Percentiles rank a stretch among this genome's conserved stretches.
phyloP scores from a whole-genome alignment of 306 rosid species.

The Vigna trinervia region DNA sequence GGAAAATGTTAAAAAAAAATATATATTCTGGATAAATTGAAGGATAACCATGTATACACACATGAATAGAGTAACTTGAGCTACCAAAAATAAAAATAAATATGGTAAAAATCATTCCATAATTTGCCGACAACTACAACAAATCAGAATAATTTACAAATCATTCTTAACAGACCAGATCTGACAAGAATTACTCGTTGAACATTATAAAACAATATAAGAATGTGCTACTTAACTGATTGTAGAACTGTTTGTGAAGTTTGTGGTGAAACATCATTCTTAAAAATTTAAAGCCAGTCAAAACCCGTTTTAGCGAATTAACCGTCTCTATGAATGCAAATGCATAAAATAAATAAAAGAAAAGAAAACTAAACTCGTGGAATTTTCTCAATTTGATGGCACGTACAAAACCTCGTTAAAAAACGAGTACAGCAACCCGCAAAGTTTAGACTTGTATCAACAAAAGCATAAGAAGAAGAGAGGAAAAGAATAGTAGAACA shows the following conservation, averaged over 20 bases:
- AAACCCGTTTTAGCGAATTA: not conserved
- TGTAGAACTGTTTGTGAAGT: not conserved
- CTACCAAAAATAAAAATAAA: not conserved
- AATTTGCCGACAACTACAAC: constrained; percentile 13
- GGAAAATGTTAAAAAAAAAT: constrained; percentile 12
- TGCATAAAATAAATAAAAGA: not conserved
- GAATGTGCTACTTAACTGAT: not conserved
- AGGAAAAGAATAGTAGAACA: not conserved
- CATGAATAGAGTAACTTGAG: not conserved
- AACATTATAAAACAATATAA: constrained; percentile 1
- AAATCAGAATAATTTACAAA: constrained; percentile 6
- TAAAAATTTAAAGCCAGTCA: not conserved
- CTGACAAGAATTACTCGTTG: not conserved
- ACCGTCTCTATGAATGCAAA: not conserved
- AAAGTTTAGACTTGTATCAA: not conserved
- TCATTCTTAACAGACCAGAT: constrained; percentile 22
- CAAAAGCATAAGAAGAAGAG: not conserved
- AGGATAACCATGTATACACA: constrained; percentile 1
- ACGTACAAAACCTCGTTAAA: not conserved
- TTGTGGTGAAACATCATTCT: not conserved
- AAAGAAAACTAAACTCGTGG: not conserved
- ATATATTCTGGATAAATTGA: not conserved
- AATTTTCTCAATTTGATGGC: not conserved
- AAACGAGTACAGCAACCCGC: not conserved
- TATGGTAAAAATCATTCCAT: constrained; percentile 15